Base-by-base conservation (phyloP, 202 grass and related monocot species). In the Setaria viridis region DNA sequence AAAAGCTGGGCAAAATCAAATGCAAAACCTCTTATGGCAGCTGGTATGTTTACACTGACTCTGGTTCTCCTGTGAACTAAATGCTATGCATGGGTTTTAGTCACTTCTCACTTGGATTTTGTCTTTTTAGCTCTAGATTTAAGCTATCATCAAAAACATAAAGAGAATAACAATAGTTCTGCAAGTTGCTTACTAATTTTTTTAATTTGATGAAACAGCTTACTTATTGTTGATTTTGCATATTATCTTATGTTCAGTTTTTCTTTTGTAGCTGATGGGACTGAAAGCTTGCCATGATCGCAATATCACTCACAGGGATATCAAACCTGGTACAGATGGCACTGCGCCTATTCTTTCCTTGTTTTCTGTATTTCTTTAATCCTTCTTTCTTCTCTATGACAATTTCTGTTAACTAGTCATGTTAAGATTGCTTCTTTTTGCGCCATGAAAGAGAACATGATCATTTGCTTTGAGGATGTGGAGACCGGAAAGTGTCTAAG, bases 251-350 rank as follows among this genome's bases (percentile, higher is more conserved):
- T 54, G 7, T 89, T 88, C 19, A 39, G 13, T n/a, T 69, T 70
- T 76, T 4, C 11, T 60, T 74, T 82, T 91, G 55, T 74, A 99
- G 96, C 87, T 99, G 74, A 86, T 91, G 82, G 93, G 90, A 86
- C 79, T 99, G 60, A 99, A 99, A 79, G 89, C 93, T 70, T 99
- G 96, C 51, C 96, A 99, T 85, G 93, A 92, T 82, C 91, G 88
- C 60, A 95, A 94, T 87, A 91, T 95, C 74, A 99, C 91, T 90
- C 96, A 95, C 87, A 92, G 96, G 89, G 96, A 99, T 80, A 94
- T 99, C 78, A 99, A 99, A 81, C 96, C 96, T 94, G 96, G 96
- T 95, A 94, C 70, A 80, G 63, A 80, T 88, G 10, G 63, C 42
- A 81, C 70, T 69, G 3, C 62, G 71, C 78, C 39, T 76, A 71